Base-by-base conservation (phyloP, 306 rosid genomes). In the Prunus fruticosa region DNA sequence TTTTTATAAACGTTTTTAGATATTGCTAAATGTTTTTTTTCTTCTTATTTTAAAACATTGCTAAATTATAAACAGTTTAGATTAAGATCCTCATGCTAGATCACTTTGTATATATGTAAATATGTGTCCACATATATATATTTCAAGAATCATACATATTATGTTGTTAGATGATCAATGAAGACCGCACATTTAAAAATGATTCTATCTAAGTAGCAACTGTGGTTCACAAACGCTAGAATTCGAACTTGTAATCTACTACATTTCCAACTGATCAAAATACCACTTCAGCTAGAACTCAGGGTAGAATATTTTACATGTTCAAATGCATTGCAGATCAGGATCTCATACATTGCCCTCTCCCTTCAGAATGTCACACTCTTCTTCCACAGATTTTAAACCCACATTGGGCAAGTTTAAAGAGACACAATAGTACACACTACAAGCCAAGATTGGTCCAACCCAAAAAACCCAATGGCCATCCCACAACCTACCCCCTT, bases 401-500 rank as follows among this genome's bases (percentile, higher is more conserved):
- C 72, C 80, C 79, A 74, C 72, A 30, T 71, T 84, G 2, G 92
- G 93, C 18, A 92, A 54, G 67, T 82, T 86, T 6, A 81, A 6
- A 22, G 91, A 87, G 47, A 89, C 61, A 63, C 23, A 77, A 80
- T 82, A 86, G 71, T 91, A 91, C 6, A 67, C 47, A 20, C 78
- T 11, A 12, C 97, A 91, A 7, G 96, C 95, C 77, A 86, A 79
- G 53, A 91, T 76, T 51, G 98, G 91, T 50, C 97, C 98, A 60
- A 83, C 52, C 96, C 96, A 91, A 13, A 88, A 89, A 75, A 91
- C 88, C 98, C 98, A 93, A 81, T 88, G 98, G 1, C 93, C 96
- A 6, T 85, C 51, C 98, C 98, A 91, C 30, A 93, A 41, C 4
- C 32, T 32, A 0, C 89, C 93, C 6, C 89, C 93, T 3, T 51